These are phyloP conservation scores for Avena insularis DNA, from an alignment of 176 grass and related monocot genomes.

Conservation along the genomic window DNA sequence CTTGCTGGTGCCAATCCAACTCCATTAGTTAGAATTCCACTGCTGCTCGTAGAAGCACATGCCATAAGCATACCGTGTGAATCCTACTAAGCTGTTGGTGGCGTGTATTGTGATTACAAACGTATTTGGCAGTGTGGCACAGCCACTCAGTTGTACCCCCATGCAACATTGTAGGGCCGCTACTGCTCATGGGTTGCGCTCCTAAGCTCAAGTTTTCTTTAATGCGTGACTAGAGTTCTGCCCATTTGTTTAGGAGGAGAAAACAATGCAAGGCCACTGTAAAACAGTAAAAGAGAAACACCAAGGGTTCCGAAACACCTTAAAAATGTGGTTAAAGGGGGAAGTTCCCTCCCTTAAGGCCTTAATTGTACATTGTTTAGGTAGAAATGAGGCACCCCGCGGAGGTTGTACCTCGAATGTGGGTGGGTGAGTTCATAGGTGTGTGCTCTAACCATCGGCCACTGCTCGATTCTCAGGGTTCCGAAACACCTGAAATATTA, in stretches of 20 bases:
- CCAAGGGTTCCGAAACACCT: neutral
- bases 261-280: neutral
- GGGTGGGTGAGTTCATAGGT: no score
- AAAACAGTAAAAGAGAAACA: neutral
- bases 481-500: neutral
- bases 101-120: neutral
- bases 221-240: neutral
- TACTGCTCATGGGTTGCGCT: neutral
- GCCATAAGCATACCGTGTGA: neutral
- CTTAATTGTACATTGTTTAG: no score
- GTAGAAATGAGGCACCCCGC: no score
- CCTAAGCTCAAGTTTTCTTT: neutral
- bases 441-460: no score
- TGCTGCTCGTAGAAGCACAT: conserved; percentile 11
- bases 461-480: neutral
- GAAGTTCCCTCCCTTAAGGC: no score
- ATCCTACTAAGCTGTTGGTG: neutral
- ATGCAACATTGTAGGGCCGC: neutral
- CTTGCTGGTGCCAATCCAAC: neutral
- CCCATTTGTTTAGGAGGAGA: neutral
- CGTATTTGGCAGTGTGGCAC: no score
- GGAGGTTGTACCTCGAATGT: no score
- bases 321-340: no score
- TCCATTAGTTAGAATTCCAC: neutral
- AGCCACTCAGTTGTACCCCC: neutral